Evolutionary conservation across 2,329 filamentous ascomycete genomes (phyloP).

Genomic region (Penicillium sp.): DNA sequence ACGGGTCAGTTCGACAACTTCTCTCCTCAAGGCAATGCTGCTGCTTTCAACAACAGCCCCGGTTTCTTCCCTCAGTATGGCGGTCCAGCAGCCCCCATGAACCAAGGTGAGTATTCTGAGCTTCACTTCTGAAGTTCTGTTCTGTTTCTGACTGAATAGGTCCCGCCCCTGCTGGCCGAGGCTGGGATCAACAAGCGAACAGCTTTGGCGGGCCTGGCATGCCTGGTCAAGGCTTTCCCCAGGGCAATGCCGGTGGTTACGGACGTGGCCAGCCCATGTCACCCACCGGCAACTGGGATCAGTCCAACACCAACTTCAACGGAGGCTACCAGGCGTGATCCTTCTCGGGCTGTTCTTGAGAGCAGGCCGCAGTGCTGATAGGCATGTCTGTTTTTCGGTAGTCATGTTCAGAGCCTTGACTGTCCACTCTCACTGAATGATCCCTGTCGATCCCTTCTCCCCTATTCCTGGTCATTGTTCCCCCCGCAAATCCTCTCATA

Average conservation of each 20-base stretch:
- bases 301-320: conserved; percentile 53
- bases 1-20: conserved; percentile 78
- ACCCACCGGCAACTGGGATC: conserved; percentile 49
- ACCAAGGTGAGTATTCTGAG: conserved; percentile 46
- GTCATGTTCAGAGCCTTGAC: neutral
- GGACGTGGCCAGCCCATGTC: conserved; percentile 64
- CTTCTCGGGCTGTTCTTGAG: conserved; percentile 10
- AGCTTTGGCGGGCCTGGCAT: conserved; percentile 42
- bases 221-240: conserved; percentile 52
- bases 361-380: conserved; percentile 5
- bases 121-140: neutral
- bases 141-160: conserved; percentile 32
- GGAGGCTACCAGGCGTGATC: conserved; percentile 57
- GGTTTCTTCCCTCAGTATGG: conserved; percentile 92
- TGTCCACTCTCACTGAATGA: conserved; percentile 10
- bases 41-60: conserved; percentile 65
- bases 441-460: conserved; percentile 11
- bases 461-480: conserved; percentile 17
- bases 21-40: conserved; percentile 69
- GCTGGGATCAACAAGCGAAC: conserved; percentile 54
- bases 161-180: conserved; percentile 56
- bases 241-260: conserved; percentile 75
- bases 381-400: conserved; percentile 6
- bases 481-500: conserved; percentile 9
- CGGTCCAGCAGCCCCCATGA: conserved; percentile 62